Conservation (phyloP, 371 early-diverging fungal genomes). For the Vairimorpha apis region DNA sequence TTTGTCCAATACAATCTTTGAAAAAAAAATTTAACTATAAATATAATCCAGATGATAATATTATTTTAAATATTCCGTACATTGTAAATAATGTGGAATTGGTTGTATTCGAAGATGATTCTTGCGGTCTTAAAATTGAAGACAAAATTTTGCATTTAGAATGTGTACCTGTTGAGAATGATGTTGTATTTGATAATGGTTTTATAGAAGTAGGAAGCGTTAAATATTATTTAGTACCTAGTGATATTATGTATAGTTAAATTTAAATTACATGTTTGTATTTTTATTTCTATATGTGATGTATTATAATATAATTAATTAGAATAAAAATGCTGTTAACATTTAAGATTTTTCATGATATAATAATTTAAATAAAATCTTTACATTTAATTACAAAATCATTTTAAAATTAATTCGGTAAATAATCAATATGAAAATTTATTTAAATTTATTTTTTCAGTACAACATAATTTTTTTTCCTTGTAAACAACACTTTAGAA, state of each 20-base stretch:
- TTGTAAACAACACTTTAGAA: too few relatives aligned
- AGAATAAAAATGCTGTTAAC: neutral
- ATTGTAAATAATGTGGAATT: neutral
- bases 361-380: too few relatives aligned
- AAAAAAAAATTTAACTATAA: neutral
- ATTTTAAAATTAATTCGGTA: too few relatives aligned
- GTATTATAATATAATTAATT: neutral
- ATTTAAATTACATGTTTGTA: neutral
- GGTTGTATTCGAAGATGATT: constrained; percentile 29
- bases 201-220: neutral
- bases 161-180: constrained; percentile 1
- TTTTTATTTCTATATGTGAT: neutral
- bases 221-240: constrained; percentile 6
- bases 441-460: too few relatives aligned
- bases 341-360: neutral
- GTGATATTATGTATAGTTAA: neutral
- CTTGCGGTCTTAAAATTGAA: constrained; percentile 18
- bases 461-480: too few relatives aligned
- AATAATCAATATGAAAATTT: too few relatives aligned
- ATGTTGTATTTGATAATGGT: neutral
- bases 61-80: constrained; percentile 18
- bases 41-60: neutral
- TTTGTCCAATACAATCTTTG: neutral
- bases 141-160: neutral
- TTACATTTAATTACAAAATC: too few relatives aligned